Percentiles rank a stretch among this genome's conserved stretches.
These are phyloP conservation scores for Dactylonectria macrodidyma DNA, from an alignment of 2,329 filamentous ascomycete species.

Conservation along the genomic window DNA sequence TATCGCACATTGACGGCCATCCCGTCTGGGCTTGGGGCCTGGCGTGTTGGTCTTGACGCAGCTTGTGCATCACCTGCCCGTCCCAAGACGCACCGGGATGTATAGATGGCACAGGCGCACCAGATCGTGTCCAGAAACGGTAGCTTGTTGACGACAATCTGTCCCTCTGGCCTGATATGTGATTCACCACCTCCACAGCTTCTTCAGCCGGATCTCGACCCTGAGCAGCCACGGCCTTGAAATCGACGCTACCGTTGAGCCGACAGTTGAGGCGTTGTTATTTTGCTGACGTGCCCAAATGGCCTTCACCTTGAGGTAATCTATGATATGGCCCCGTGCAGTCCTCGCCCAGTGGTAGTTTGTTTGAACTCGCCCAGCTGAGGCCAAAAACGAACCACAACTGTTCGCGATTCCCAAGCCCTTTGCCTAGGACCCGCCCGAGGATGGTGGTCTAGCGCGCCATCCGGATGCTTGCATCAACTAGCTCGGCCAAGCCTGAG, in stretches of 20 bases:
- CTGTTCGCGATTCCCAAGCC: slow-evolving; percentile 36
- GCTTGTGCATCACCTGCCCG: slow-evolving; percentile 30
- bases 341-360: slow-evolving; percentile 21
- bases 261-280: slow-evolving; percentile 41
- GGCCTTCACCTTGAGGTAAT: slow-evolving; percentile 39
- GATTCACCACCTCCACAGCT: slow-evolving; percentile 36
- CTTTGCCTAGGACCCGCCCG: slow-evolving; percentile 36
- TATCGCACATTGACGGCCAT: slow-evolving; percentile 22
- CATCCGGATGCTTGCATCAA: slow-evolving; percentile 31
- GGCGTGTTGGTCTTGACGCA: slow-evolving; percentile 27
- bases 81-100: slow-evolving; percentile 12
- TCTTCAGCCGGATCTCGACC: slow-evolving; percentile 35
- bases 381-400: slow-evolving; percentile 43
- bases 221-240: slow-evolving; percentile 37
- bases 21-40: slow-evolving; percentile 16
- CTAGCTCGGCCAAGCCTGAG: slow-evolving; percentile 25
- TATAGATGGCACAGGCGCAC: slow-evolving; percentile 14
- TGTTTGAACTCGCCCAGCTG: slow-evolving; percentile 28
- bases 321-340: slow-evolving; percentile 39
- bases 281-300: slow-evolving; percentile 32
- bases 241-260: slow-evolving; percentile 38
- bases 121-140: slow-evolving; percentile 23
- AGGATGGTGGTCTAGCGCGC: slow-evolving; percentile 37
- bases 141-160: slow-evolving; percentile 34
- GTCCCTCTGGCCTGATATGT: slow-evolving; percentile 32